Evolutionary conservation across 2,329 filamentous ascomycete genomes (phyloP).

Genomic region (Paraphoma chrysanthemicola): DNA sequence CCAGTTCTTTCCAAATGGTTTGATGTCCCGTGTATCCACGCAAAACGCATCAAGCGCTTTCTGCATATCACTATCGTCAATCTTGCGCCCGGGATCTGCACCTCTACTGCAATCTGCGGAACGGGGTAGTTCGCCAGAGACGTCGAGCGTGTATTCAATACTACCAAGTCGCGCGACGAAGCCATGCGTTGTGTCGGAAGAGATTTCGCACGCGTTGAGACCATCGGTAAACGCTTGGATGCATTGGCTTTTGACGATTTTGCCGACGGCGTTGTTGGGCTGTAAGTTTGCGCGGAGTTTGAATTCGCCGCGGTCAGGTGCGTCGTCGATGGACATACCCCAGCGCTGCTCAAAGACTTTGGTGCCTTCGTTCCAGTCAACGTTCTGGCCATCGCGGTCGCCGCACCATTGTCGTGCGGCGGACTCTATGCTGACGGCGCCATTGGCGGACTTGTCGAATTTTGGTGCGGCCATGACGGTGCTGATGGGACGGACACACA

Average conservation of each 20-base stretch:
- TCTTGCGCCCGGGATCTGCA: neutral
- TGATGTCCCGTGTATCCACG: neutral
- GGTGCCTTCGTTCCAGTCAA: neutral
- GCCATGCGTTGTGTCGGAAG: constrained; percentile 5
- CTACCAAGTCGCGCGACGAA: constrained; percentile 3
- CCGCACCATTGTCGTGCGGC: constrained; percentile 7
- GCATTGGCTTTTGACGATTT: constrained; percentile 1
- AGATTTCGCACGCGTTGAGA: constrained; percentile 4
- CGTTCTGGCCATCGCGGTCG: neutral
- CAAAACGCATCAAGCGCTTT: neutral
- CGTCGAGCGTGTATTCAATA: constrained; percentile 6
- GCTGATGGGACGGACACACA: constrained; percentile 1
- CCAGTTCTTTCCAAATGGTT: neutral
- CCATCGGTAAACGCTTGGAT: constrained; percentile 2
- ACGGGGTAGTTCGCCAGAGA: neutral
- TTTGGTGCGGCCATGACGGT: constrained; percentile 7
- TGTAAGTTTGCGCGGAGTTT: constrained; percentile 5
- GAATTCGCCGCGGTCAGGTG: constrained; percentile 8
- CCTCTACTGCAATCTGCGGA: neutral
- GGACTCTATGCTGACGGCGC: constrained; percentile 3
- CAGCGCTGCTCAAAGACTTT: constrained; percentile 1
- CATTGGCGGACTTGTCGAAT: constrained; percentile 2
- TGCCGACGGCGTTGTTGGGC: neutral
- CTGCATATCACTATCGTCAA: neutral
- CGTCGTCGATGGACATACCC: constrained; percentile 1